Evolutionary conservation across 352 stramenopile species (phyloP).

Genomic region (Detonula confervacea): DNA sequence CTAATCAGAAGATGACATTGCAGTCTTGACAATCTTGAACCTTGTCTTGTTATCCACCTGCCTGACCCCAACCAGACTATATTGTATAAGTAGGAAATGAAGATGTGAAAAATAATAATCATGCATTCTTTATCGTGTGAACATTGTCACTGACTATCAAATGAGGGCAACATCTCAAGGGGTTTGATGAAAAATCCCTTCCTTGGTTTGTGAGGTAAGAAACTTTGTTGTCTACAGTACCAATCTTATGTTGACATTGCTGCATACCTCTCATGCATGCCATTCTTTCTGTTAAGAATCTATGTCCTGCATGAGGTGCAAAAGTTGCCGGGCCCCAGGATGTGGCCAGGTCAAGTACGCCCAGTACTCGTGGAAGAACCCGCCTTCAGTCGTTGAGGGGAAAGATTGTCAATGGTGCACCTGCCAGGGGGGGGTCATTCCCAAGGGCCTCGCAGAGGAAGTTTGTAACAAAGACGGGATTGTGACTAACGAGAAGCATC

Average conservation of each 20-base stretch:
- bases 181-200: no score
- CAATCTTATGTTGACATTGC: no score
- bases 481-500: slow-evolving; percentile 46
- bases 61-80: not conserved
- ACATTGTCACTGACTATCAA: no score
- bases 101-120: slow-evolving; percentile 6
- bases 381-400: not conserved
- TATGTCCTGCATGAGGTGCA: no score
- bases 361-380: slow-evolving; percentile 17
- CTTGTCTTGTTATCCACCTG: not conserved
- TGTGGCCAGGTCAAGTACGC: not conserved
- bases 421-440: slow-evolving; percentile 16
- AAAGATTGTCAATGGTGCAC: slow-evolving; percentile 44
- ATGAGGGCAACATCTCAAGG: no score
- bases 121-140: no score
- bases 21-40: not conserved
- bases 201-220: no score
- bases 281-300: no score
- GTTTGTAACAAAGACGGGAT: slow-evolving; percentile 27
- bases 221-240: no score
- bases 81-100: not conserved
- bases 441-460: slow-evolving; percentile 26
- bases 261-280: no score
- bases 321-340: no score
- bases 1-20: not conserved